Conservation (phyloP, 139 green algal genomes). For the Prasinococcaceae sp. region DNA sequence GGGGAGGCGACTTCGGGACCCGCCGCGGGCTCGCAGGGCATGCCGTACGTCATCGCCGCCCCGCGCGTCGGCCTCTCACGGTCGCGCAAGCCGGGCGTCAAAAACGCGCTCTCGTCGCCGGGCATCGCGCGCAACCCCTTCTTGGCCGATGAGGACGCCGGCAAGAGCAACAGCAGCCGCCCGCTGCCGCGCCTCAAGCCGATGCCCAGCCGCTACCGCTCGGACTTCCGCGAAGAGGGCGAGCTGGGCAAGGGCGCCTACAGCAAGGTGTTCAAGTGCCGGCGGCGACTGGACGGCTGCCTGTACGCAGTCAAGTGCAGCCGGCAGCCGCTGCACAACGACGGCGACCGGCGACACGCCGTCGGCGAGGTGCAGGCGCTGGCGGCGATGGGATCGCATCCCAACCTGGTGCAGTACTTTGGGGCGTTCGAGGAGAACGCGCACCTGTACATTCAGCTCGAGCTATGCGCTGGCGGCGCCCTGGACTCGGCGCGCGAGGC, state of each 20-base stretch:
- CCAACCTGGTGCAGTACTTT: constrained; percentile 71
- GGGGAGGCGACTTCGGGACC: no score
- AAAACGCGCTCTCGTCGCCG: no score
- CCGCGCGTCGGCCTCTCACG: no score
- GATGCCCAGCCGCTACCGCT: no score
- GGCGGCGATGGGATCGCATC: constrained; percentile 48
- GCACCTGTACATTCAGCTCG: constrained; percentile 75
- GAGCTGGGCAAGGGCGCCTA: constrained; percentile 27
- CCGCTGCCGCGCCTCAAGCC: no score
- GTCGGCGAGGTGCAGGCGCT: constrained; percentile 70
- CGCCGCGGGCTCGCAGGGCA: no score
- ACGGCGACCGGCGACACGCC: constrained; percentile 28
- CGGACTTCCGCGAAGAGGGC: no score
- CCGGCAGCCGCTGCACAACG: constrained; percentile 25
- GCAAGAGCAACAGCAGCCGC: no score
- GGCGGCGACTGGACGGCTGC: constrained; percentile 56
- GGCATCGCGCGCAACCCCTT: no score
- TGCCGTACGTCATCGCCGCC: no score
- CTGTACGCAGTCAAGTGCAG: constrained; percentile 79
- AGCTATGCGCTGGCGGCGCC: constrained; percentile 44
- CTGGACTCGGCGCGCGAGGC: constrained; percentile 2
- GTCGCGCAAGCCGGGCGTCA: no score
- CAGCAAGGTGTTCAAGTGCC: constrained; percentile 45
- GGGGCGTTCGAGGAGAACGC: constrained; percentile 60
- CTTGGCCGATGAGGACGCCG: no score